Conservation (phyloP, 106 monocot genomes). For the Triglochin maritima region DNA sequence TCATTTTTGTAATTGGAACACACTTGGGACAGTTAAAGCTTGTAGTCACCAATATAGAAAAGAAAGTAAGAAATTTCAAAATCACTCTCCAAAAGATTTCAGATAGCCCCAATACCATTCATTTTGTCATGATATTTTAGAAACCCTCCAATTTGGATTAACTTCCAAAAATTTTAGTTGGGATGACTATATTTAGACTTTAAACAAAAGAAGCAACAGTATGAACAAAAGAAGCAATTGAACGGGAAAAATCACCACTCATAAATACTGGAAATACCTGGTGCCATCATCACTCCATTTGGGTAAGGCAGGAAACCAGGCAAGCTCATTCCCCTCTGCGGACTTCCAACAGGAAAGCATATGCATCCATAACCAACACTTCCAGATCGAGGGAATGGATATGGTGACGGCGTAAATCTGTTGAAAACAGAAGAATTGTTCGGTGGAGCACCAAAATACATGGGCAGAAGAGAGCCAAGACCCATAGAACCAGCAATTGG, state of each 20-base stretch:
- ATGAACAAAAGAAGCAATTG: too few relatives aligned
- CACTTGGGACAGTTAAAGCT: too few relatives aligned
- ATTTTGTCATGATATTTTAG: too few relatives aligned
- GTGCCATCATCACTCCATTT: constrained; percentile 42
- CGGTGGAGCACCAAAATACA: constrained; percentile 55
- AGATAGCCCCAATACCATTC: too few relatives aligned
- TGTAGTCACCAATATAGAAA: too few relatives aligned
- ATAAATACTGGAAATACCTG: constrained; percentile 24
- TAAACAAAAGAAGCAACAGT: too few relatives aligned
- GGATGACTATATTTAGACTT: too few relatives aligned
- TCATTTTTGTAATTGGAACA: too few relatives aligned
- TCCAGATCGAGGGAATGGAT: constrained; percentile 38
- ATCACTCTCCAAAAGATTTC: too few relatives aligned
- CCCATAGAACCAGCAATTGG: constrained; percentile 55
- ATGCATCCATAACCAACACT: constrained; percentile 45
- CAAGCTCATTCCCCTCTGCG: constrained; percentile 50
- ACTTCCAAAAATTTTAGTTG: too few relatives aligned
- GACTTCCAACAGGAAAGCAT: constrained; percentile 64
- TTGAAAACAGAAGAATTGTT: constrained; percentile 35
- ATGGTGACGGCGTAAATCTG: constrained; percentile 42
- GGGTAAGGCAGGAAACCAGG: constrained; percentile 48
- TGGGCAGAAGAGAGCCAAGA: constrained; percentile 40
- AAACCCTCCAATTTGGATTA: too few relatives aligned
- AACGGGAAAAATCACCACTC: background rate
- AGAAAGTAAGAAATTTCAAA: too few relatives aligned